Evolutionary conservation across 2,329 filamentous ascomycete species (phyloP), one percentile per base, ranked within the genome.

Genomic region (Xylariaceae sp.): DNA sequence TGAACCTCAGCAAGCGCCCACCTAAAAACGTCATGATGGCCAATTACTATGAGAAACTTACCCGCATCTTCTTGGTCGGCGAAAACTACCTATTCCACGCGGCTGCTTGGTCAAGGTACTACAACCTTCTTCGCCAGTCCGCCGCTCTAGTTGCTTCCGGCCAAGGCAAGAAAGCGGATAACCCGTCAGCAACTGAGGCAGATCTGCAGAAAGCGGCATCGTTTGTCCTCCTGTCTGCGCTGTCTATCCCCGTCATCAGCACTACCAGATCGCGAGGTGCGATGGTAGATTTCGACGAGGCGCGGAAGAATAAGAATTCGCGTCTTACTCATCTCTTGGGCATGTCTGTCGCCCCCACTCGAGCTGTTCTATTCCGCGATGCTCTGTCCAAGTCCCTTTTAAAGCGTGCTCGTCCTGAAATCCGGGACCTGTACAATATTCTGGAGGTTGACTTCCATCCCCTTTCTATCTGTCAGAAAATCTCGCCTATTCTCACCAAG

Each of bases 11-110:
- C 86, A 97, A 97, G 83, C 89, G 94, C 52, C 92, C 92, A 37
- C 87, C 94, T 51, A 97, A 97, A 86, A 96, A 96, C 72, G 81
- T 96, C 70, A 97, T 99, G 94, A 99, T 99, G 94, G 94, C 94
- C 76, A 99, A 97, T 79, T 99, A 99, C 81, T 99, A 97, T 75
- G 94, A 99, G 81, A 97, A 97, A 78, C 85, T 99, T 54, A 96
- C 94, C 39, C 86, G 92, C 61, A 99, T 99, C 72, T 99, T 99
- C 81, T 84, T 99, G 59, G 94, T 97, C 63, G 95, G 92, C 72
- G 94, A 97, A 77, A 99, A 99, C 80, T 97, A 97, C 72, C 85
- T 99, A 43, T 99, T 99, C 85, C 94, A 99, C 70, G 94, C 94
- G 63, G 94, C 94, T 51, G 91, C 94, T 58, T 99, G 91, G 90